Evolutionary conservation across 1,139 yeast species (phyloP).

Genomic region (Cylindricascospora bacillispora): DNA sequence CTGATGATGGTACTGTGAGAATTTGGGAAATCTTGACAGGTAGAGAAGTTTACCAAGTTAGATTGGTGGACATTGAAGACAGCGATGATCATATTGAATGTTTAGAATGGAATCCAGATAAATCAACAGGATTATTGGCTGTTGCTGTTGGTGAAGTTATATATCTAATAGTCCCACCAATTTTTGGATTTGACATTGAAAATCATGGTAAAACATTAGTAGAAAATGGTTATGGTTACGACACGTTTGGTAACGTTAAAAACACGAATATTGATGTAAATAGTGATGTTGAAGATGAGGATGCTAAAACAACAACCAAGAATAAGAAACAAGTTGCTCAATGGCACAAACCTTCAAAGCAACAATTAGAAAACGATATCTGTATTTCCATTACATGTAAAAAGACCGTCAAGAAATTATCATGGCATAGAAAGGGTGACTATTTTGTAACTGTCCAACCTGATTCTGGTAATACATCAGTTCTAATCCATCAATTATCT

Average conservation of each 20-base stretch:
- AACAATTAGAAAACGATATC: conserved; percentile 56
- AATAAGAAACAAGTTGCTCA: conserved; percentile 49
- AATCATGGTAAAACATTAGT: conserved; percentile 66
- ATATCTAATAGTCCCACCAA: conserved; percentile 74
- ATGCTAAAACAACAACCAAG: conserved; percentile 20
- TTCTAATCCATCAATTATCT: conserved; percentile 84
- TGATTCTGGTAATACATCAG: conserved; percentile 77
- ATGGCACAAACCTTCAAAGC: conserved; percentile 71
- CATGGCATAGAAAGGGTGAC: conserved; percentile 98
- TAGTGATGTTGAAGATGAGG: conserved; percentile 28
- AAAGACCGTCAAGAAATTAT: conserved; percentile 63
- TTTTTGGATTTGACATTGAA: conserved; percentile 80
- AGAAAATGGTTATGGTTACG: conserved; percentile 90
- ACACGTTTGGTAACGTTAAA: conserved; percentile 52
- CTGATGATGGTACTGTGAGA: conserved; percentile 93
- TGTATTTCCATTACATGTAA: conserved; percentile 57
- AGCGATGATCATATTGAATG: conserved; percentile 68
- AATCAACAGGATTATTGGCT: conserved; percentile 62
- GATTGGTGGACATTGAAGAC: conserved; percentile 31
- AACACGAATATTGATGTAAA: conserved; percentile 35
- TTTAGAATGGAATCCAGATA: conserved; percentile 84
- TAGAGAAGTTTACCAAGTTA: conserved; percentile 68
- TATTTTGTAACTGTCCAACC: conserved; percentile 92
- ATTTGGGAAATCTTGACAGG: conserved; percentile 96
- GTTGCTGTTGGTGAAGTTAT: conserved; percentile 74